Evolutionary conservation across 495 filamentous ascomycete genomes (phyloP).

Genomic region (Penicillium roqueforti): DNA sequence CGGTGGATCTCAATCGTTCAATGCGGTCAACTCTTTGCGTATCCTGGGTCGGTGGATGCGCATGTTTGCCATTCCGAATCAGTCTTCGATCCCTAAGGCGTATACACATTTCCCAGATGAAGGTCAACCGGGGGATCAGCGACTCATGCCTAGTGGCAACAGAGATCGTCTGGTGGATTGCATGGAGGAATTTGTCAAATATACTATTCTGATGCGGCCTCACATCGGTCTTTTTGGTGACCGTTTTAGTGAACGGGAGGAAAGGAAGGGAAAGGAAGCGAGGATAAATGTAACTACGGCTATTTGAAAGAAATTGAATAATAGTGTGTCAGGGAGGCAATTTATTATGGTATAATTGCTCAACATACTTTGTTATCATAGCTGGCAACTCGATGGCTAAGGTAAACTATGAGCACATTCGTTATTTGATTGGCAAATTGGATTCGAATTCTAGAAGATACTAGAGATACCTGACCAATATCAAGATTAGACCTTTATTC

Average conservation of each 20-base stretch:
- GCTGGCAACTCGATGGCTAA: no score
- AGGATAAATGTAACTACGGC: not conserved
- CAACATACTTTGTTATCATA: not conserved
- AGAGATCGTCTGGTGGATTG: constrained; percentile 67
- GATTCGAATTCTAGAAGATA: no score
- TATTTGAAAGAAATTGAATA: not conserved
- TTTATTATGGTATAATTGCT: not conserved
- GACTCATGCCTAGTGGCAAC: constrained; percentile 58
- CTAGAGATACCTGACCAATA: no score
- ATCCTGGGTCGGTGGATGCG: constrained; percentile 74
- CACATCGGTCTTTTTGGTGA: constrained; percentile 61
- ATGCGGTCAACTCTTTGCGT: constrained; percentile 66
- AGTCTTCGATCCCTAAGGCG: constrained; percentile 60
- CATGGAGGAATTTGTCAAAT: constrained; percentile 76
- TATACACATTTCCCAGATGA: constrained; percentile 61
- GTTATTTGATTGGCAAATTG: no score
- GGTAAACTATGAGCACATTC: no score
- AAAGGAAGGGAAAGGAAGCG: constrained; percentile 20
- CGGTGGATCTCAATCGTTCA: constrained; percentile 68
- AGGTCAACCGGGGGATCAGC: constrained; percentile 46
- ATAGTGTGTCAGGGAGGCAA: not conserved
- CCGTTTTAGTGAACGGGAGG: constrained; percentile 57
- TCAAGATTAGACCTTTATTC: no score
- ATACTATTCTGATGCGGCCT: constrained; percentile 62
- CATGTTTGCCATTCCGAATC: constrained; percentile 71